These are phyloP conservation scores for Phytophthora citrophthora DNA, from an alignment of 352 stramenopile genomes.

Conservation along the genomic window DNA sequence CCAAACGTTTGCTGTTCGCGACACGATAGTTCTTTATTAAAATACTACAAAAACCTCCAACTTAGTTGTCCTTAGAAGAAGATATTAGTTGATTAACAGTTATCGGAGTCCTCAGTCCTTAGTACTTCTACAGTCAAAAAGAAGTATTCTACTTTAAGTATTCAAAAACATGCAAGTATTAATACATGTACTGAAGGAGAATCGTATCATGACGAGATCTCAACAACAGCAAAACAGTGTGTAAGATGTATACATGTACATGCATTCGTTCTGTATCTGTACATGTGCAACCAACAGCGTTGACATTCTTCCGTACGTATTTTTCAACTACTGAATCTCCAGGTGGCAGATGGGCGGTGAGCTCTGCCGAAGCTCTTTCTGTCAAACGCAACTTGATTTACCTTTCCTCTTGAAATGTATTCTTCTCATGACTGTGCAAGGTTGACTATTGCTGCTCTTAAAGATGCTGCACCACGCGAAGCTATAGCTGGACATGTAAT, in stretches of 20 bases:
- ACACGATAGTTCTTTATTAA: no score
- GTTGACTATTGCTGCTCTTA: no score
- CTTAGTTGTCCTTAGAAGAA: no score
- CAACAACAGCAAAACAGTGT: neutral
- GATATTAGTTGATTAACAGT: no score
- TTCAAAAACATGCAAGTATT: no score
- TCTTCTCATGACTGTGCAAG: neutral
- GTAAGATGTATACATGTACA: neutral
- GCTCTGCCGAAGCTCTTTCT: neutral
- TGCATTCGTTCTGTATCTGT: neutral
- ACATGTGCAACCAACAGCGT: neutral
- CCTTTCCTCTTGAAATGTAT: neutral
- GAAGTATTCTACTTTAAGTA: no score
- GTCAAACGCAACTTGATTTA: neutral
- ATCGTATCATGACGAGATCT: neutral
- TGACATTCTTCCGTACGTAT: slow-evolving; percentile 1
- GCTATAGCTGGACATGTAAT: neutral
- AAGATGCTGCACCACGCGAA: neutral
- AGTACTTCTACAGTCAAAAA: no score
- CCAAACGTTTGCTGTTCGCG: neutral
- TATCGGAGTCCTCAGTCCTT: no score
- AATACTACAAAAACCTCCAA: no score
- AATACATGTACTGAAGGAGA: neutral
- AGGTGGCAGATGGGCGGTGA: neutral
- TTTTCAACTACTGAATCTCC: neutral